A percentile compares a stretch with the other conserved stretches of the same genome.
Evolutionary conservation across 257 asterid species (phyloP).

Genomic region (Solanum pinnatisectum): DNA sequence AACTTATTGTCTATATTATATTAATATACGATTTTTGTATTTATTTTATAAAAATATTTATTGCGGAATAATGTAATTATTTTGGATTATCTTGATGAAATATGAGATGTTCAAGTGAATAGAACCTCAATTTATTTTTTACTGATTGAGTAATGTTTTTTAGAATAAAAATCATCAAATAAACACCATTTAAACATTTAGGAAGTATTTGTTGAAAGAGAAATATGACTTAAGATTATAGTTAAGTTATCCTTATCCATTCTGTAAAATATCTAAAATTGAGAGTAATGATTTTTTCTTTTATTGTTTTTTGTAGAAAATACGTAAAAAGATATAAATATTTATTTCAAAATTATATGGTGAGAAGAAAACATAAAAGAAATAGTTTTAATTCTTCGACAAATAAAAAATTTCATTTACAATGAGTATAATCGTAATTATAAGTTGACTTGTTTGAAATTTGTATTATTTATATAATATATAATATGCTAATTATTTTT

Average conservation of each 20-base stretch:
- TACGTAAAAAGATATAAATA: neutral
- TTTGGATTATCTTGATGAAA: neutral
- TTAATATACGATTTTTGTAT: too few species aligned
- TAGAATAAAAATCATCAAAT: too few species aligned
- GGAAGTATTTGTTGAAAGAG: neutral
- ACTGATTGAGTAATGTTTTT: too few species aligned
- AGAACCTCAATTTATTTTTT: too few species aligned
- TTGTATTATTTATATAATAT: neutral
- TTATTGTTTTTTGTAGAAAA: neutral
- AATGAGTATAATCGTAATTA: accelerated
- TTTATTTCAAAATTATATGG: neutral
- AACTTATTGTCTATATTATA: too few species aligned
- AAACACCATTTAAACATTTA: too few species aligned
- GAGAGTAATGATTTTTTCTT: neutral
- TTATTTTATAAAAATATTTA: too few species aligned
- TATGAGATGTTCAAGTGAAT: neutral
- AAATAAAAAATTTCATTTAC: accelerated
- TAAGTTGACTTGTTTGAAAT: neutral
- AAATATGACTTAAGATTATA: neutral
- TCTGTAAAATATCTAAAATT: accelerated
- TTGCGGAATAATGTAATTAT: too few species aligned
- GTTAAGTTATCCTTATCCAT: neutral
- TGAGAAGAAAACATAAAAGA: neutral
- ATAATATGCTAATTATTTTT: neutral
- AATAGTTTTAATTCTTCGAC: accelerated